These are phyloP conservation scores for Lanmaoa rubissima DNA, from an alignment of 768 basidiomycete genomes.

Conservation along the genomic window DNA sequence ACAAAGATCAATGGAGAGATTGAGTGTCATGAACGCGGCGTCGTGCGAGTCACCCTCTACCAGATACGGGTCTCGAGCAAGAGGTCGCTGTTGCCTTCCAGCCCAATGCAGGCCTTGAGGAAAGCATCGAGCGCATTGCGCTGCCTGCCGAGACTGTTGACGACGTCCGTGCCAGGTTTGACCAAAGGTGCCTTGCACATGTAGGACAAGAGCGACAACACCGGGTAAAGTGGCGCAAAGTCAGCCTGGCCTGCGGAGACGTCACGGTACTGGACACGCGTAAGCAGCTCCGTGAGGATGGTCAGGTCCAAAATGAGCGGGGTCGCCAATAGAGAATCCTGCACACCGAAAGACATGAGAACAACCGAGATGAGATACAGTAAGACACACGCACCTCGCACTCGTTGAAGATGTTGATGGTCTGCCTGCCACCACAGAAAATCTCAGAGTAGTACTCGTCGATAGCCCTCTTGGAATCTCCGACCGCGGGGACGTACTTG, in stretches of 20 bases:
- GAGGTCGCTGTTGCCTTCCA: constrained; percentile 81
- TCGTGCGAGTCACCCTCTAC: constrained; percentile 42
- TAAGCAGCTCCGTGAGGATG: constrained; percentile 91
- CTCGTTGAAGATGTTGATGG: constrained; percentile 97
- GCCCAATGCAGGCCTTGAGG: constrained; percentile 90
- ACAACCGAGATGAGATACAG: no score
- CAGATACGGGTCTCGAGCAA: constrained; percentile 86
- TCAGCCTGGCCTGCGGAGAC: constrained; percentile 44
- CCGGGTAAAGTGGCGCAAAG: constrained; percentile 83
- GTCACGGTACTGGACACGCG: constrained; percentile 87
- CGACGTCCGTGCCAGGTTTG: constrained; percentile 89
- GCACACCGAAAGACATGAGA: constrained; percentile 3
- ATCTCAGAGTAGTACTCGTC: constrained; percentile 99
- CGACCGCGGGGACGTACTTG: constrained; percentile 95
- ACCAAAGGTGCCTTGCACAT: constrained; percentile 99
- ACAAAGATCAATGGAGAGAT: neutral
- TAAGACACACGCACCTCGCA: constrained; percentile 66
- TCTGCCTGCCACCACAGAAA: constrained; percentile 91
- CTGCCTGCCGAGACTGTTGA: constrained; percentile 95
- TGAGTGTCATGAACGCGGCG: no score
- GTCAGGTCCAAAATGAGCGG: constrained; percentile 93
- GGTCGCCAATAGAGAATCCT: constrained; percentile 95
- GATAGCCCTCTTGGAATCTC: constrained; percentile 98
- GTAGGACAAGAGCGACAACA: constrained; percentile 90
- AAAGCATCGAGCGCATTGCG: constrained; percentile 91